A percentile compares a stretch with the other conserved stretches of the same genome.
These are phyloP conservation scores for Bromus sterilis DNA, from an alignment of 176 grass and related monocot species.

Conservation along the genomic window DNA sequence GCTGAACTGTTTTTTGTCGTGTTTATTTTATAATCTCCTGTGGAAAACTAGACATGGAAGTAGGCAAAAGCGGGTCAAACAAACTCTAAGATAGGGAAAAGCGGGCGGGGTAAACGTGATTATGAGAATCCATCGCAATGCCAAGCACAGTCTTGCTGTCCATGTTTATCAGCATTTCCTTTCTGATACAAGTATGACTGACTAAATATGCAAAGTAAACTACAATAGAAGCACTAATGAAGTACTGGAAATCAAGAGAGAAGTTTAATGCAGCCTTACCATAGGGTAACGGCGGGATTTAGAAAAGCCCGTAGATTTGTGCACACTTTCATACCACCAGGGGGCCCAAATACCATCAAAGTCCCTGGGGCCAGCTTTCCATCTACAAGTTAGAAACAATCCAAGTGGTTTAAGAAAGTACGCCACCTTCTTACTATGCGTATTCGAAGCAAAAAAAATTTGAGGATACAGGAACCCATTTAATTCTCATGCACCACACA, in stretches of 20 bases:
- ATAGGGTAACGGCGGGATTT: slow-evolving; percentile 33
- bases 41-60: not conserved
- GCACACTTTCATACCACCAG: slow-evolving; percentile 93
- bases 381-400: slow-evolving; percentile 41
- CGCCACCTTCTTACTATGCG: not conserved
- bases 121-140: not conserved
- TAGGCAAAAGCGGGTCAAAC: not conserved
- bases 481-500: not conserved
- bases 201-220: not conserved
- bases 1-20: not conserved
- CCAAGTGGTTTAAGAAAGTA: slow-evolving; percentile 1
- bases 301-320: slow-evolving; percentile 78
- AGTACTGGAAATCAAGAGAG: not conserved
- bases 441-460: not conserved
- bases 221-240: not conserved
- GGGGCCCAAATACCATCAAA: slow-evolving; percentile 94
- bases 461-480: not conserved
- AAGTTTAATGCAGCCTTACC: slow-evolving; percentile 37
- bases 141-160: not conserved
- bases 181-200: not conserved
- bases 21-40: not conserved
- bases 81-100: not conserved
- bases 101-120: not conserved
- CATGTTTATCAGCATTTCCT: not conserved
- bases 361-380: slow-evolving; percentile 82